Conservation (phyloP, 371 early-diverging fungal genomes). For the Parasitella parasitica region DNA sequence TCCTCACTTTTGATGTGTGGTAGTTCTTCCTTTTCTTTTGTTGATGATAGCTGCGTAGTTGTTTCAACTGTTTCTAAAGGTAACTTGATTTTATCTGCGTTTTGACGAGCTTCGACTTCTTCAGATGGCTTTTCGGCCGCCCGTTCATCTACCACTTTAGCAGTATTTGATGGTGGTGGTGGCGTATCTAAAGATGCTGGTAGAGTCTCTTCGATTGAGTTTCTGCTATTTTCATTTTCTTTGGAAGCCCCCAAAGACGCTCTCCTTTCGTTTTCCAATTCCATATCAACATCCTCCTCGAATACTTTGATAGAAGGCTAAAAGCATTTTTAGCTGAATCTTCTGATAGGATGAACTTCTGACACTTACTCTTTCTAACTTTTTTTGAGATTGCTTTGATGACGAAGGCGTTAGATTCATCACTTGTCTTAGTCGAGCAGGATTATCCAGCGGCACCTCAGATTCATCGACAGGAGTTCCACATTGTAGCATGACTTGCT, state of each 20-base stretch:
- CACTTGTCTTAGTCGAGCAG: slow-evolving; percentile 46
- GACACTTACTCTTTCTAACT: slow-evolving; percentile 30
- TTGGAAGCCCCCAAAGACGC: not conserved
- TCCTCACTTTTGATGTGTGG: not conserved
- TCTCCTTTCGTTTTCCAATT: slow-evolving; percentile 27
- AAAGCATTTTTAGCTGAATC: too few species aligned
- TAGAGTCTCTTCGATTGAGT: not conserved
- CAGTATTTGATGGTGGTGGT: too few species aligned
- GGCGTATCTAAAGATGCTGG: not conserved
- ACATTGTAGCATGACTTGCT: slow-evolving; percentile 68
- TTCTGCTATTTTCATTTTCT: not conserved
- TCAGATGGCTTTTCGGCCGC: not conserved
- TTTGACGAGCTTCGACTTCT: not conserved
- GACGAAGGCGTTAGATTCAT: slow-evolving; percentile 13
- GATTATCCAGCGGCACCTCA: slow-evolving; percentile 63
- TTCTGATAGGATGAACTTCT: too few species aligned
- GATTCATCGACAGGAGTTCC: slow-evolving; percentile 66
- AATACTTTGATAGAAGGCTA: slow-evolving; percentile 72
- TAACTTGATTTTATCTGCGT: not conserved
- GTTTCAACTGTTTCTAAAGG: not conserved
- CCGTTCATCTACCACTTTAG: not conserved
- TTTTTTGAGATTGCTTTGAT: slow-evolving; percentile 19
- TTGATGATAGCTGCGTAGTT: not conserved
- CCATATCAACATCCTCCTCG: slow-evolving; percentile 72
- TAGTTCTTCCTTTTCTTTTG: not conserved